These are phyloP conservation scores for Thinopyrum elongatum DNA, from an alignment of 176 grass and related monocot species.

Conservation along the genomic window DNA sequence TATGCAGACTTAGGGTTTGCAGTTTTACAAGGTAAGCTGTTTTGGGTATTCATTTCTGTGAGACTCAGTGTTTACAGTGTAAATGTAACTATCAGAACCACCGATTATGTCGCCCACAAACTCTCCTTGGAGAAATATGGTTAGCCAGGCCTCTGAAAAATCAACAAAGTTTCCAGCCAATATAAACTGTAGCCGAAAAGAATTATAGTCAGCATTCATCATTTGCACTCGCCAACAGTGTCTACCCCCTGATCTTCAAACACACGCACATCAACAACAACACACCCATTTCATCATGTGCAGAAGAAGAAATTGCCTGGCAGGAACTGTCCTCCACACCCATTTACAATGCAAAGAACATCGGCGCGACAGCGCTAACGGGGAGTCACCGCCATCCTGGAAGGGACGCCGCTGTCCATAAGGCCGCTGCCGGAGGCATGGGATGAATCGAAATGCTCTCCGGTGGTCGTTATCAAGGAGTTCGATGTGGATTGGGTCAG, in stretches of 20 bases:
- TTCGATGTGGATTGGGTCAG: conserved; percentile 20
- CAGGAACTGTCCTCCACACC: not conserved
- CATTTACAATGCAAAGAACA: not conserved
- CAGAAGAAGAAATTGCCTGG: not conserved
- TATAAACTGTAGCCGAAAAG: no score
- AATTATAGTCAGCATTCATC: no score
- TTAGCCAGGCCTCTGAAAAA: no score
- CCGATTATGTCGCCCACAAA: no score
- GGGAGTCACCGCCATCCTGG: conserved; percentile 24
- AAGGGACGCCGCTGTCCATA: conserved; percentile 44
- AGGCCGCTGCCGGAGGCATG: conserved; percentile 27
- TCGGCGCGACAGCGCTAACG: not conserved
- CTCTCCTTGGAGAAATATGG: no score
- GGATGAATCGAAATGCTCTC: conserved; percentile 36
- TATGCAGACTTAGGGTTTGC: not conserved
- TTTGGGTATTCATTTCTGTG: not conserved
- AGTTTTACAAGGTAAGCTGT: not conserved
- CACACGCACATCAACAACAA: not conserved
- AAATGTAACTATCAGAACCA: not conserved
- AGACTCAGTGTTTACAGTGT: not conserved
- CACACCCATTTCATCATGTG: not conserved
- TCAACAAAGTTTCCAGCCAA: no score
- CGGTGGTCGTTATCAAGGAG: conserved; percentile 19
- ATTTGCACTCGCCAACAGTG: not conserved
- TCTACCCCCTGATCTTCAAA: not conserved